These are phyloP conservation scores for Elsinoe batatas DNA, from an alignment of 2,329 filamentous ascomycete species.

Conservation along the genomic window DNA sequence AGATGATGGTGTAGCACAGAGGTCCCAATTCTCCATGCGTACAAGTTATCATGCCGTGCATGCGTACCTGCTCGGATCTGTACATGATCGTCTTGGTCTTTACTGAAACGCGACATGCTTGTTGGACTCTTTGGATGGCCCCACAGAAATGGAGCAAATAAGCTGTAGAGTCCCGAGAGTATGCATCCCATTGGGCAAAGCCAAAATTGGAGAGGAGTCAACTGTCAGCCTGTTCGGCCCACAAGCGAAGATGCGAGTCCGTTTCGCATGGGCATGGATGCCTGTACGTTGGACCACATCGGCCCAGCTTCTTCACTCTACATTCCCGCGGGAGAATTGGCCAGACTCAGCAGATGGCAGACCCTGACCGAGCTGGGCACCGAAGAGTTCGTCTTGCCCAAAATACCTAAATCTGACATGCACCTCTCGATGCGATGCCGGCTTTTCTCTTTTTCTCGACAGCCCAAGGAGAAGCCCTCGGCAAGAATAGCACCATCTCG, in stretches of 20 bases:
- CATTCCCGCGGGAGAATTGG: not conserved
- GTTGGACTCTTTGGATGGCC: not conserved
- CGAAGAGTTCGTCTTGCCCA: not conserved
- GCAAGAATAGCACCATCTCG: not conserved
- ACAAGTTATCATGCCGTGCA: too few species aligned
- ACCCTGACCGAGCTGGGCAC: not conserved
- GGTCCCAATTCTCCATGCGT: not conserved
- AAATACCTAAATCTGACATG: not conserved
- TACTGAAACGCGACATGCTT: constrained; percentile 1
- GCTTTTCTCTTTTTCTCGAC: not conserved
- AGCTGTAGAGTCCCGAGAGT: not conserved
- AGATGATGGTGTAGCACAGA: too few species aligned
- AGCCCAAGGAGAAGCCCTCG: not conserved
- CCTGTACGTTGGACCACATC: too few species aligned
- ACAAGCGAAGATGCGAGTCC: too few species aligned
- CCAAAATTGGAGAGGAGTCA: not conserved
- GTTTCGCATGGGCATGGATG: too few species aligned
- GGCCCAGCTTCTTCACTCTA: not conserved
- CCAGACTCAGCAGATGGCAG: not conserved
- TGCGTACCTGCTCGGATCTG: too few species aligned
- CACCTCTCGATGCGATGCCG: not conserved
- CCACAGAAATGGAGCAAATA: not conserved
- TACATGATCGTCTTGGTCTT: not conserved
- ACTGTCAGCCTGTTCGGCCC: constrained; percentile 6
- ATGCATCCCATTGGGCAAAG: not conserved